A percentile compares a stretch with the other conserved stretches of the same genome.
Evolutionary conservation across 2,329 filamentous ascomycete species (phyloP).

Genomic region (Diplocarpon mali): DNA sequence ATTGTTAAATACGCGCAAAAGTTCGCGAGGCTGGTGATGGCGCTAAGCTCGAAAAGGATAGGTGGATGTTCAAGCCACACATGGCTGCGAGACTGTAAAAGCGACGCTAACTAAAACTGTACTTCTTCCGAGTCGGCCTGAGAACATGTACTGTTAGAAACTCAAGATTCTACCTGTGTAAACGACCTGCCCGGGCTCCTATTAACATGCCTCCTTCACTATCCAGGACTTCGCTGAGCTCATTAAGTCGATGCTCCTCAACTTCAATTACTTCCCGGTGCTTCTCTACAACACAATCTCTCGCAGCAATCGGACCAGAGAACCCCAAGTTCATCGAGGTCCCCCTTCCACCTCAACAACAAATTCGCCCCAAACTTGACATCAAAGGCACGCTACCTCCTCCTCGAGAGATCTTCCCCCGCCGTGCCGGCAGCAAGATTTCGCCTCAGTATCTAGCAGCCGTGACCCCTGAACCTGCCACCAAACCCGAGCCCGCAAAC

Average conservation of each 20-base stretch:
- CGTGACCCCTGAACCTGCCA: constrained; percentile 43
- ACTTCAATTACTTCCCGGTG: constrained; percentile 27
- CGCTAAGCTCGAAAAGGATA: neutral
- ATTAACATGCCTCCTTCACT: constrained; percentile 22
- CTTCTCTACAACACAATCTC: constrained; percentile 36
- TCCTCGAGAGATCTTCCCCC: constrained; percentile 68
- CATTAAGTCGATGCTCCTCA: constrained; percentile 25
- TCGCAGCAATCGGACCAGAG: constrained; percentile 57
- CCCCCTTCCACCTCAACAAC: constrained; percentile 58
- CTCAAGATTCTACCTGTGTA: neutral
- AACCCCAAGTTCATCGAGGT: constrained; percentile 81
- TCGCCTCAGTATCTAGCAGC: constrained; percentile 47
- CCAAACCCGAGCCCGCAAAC: constrained; percentile 16
- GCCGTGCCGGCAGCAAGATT: constrained; percentile 47
- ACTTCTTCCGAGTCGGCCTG: constrained; percentile 1
- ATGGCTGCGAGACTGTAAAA: constrained; percentile 11
- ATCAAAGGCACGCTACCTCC: constrained; percentile 74
- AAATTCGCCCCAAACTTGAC: constrained; percentile 31
- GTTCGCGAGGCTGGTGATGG: constrained; percentile 15
- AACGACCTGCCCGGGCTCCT: constrained; percentile 4
- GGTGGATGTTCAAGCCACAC: neutral
- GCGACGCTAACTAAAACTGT: constrained; percentile 16
- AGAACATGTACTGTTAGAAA: too few relatives aligned
- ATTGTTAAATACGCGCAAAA: constrained; percentile 4
- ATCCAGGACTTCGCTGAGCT: constrained; percentile 21